Evolutionary conservation across 768 basidiomycete genomes (phyloP).

Genomic region (Rhodosporidiobolus sp.): DNA sequence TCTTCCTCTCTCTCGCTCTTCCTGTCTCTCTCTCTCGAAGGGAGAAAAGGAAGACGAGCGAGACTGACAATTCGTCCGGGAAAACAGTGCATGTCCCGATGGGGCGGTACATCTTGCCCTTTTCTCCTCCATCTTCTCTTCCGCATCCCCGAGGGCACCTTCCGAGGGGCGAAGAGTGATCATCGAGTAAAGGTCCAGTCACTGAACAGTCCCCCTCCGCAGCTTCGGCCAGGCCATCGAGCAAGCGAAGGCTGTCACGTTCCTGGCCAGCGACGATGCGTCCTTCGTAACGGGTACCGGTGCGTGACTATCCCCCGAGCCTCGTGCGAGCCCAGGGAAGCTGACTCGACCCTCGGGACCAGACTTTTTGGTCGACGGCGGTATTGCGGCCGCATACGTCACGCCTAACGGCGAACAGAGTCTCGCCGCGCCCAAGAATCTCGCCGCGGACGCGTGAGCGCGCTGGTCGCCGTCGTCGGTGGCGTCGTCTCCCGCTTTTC

Average conservation of each 20-base stretch:
- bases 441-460: constrained; percentile 45
- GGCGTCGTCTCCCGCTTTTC: no score
- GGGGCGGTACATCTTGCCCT: constrained; percentile 2
- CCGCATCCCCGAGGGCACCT: no score
- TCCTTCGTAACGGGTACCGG: constrained; percentile 83
- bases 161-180: no score
- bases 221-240: constrained; percentile 97
- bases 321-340: no score
- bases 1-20: no score
- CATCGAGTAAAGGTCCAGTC: no score
- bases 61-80: neutral
- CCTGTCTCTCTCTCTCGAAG: no score
- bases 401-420: constrained; percentile 75
- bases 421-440: constrained; percentile 67
- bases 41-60: no score
- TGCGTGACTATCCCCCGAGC: neutral
- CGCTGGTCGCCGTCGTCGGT: no score
- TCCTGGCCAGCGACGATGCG: constrained; percentile 91
- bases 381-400: constrained; percentile 86
- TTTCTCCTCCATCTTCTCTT: neutral
- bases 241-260: constrained; percentile 85
- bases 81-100: constrained; percentile 53
- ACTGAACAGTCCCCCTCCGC: constrained; percentile 74
- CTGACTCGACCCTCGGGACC: constrained; percentile 51
- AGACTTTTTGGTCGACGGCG: constrained; percentile 95